Evolutionary conservation across 345 rosid genomes (phyloP).

Genomic region (Gossypium thurberi): DNA sequence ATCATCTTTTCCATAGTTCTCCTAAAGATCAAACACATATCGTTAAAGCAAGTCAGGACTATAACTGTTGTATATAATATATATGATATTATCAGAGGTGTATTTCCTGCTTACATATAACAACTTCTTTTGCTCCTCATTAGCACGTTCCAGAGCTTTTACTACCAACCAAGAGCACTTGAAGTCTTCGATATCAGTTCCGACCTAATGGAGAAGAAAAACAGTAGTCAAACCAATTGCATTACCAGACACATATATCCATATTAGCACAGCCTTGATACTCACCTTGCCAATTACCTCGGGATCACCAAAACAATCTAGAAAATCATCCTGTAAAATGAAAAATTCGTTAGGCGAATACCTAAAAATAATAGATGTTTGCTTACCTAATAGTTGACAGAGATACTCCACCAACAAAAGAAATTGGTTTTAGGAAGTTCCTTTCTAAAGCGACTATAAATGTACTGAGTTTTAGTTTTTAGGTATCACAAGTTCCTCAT

Average conservation of each 20-base stretch:
- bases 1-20: conserved; percentile 66
- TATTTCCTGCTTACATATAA: conserved; percentile 34
- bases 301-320: conserved; percentile 81
- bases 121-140: conserved; percentile 54
- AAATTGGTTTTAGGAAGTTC: neutral
- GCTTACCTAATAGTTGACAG: neutral
- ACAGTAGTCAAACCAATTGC: neutral
- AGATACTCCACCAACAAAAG: neutral
- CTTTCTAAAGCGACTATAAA: neutral
- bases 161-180: conserved; percentile 93
- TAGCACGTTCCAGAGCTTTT: conserved; percentile 65
- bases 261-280: neutral
- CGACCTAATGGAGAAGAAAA: conserved; percentile 38
- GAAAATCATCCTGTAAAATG: conserved; percentile 56
- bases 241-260: neutral
- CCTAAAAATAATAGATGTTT: conserved; percentile 4
- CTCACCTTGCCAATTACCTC: conserved; percentile 66
- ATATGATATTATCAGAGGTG: neutral
- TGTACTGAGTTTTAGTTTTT: neutral
- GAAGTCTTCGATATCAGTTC: conserved; percentile 80
- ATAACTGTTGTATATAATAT: neutral
- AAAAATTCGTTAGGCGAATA: neutral
- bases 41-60: neutral
- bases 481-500: neutral
- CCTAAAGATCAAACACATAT: conserved; percentile 31